Conservation (phyloP, 2,329 filamentous ascomycete genomes). For the Hypoxylon sp. region DNA sequence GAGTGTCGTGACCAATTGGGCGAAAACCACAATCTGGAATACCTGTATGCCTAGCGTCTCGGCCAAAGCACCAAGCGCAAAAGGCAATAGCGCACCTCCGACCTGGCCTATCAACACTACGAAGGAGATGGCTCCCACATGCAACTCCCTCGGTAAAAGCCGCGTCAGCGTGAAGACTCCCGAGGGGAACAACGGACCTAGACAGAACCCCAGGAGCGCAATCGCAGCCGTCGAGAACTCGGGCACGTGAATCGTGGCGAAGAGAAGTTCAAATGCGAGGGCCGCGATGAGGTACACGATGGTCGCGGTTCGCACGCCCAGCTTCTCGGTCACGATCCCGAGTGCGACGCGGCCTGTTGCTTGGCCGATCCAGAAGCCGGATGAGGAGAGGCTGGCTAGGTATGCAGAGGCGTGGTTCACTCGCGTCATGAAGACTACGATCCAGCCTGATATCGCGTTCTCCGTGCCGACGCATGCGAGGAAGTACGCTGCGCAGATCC, state of each 20-base stretch:
- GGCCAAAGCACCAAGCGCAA: conserved; percentile 60
- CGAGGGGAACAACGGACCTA: conserved; percentile 61
- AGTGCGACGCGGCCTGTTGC: conserved; percentile 57
- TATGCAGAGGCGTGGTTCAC: conserved; percentile 57
- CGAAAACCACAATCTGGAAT: conserved; percentile 54
- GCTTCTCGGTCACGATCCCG: conserved; percentile 53
- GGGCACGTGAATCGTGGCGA: conserved; percentile 40
- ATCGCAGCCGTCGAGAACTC: conserved; percentile 54
- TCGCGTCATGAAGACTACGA: conserved; percentile 62
- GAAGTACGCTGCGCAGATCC: conserved; percentile 61
- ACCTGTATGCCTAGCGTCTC: conserved; percentile 57
- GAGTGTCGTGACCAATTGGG: conserved; percentile 32
- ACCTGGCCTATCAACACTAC: conserved; percentile 62
- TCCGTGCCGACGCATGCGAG: conserved; percentile 63
- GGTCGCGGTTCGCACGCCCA: conserved; percentile 52
- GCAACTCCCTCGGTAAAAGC: conserved; percentile 58
- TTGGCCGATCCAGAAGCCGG: conserved; percentile 63
- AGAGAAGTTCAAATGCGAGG: conserved; percentile 41
- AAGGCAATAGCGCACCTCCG: conserved; percentile 61
- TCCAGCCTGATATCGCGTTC: conserved; percentile 62
- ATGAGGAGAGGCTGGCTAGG: conserved; percentile 59
- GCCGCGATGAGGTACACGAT: conserved; percentile 49
- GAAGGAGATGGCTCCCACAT: conserved; percentile 61
- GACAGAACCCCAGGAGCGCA: conserved; percentile 56
- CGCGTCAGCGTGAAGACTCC: conserved; percentile 58